Percentiles rank a stretch among this genome's conserved stretches.
These are phyloP conservation scores for Guillardia theta DNA, from an alignment of 78 protist species.

Conservation along the genomic window DNA sequence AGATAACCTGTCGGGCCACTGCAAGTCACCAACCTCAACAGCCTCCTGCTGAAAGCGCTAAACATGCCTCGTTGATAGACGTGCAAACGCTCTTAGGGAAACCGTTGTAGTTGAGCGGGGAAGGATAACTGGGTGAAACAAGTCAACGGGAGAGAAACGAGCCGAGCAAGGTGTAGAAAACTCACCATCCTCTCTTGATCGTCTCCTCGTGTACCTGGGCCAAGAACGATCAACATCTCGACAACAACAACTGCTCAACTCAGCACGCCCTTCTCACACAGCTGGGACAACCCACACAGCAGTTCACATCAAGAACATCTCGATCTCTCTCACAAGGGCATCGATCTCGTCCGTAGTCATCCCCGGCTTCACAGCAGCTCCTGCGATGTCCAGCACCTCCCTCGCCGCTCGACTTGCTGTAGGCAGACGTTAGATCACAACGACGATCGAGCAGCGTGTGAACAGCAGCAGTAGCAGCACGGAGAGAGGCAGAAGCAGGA, in stretches of 20 bases:
- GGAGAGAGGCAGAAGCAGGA: background rate
- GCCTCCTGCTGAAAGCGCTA: too few relatives aligned
- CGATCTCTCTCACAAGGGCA: too few relatives aligned
- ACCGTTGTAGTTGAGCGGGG: conserved; percentile 25
- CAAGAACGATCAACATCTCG: too few relatives aligned
- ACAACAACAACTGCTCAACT: too few relatives aligned
- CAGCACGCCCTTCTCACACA: too few relatives aligned
- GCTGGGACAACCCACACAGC: too few relatives aligned
- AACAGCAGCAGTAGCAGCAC: background rate
- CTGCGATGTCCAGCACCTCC: conserved; percentile 86
- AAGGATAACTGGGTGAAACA: background rate
- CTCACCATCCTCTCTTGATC: conserved; percentile 62
- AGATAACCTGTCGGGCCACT: conserved; percentile 83
- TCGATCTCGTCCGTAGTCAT: conserved; percentile 91
- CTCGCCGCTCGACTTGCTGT: conserved; percentile 55
- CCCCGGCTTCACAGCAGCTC: conserved; percentile 66
- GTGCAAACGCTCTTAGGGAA: conserved; percentile 43
- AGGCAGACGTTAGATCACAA: too few relatives aligned
- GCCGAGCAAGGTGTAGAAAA: background rate
- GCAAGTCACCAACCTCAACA: too few relatives aligned
- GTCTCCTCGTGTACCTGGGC: conserved; percentile 80
- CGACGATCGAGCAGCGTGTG: background rate
- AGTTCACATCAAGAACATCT: too few relatives aligned
- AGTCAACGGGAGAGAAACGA: background rate
- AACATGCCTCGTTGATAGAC: conserved; percentile 7